Base-by-base conservation (phyloP, 1,284 basidiomycete genomes). In the Trichosporon inkin region DNA sequence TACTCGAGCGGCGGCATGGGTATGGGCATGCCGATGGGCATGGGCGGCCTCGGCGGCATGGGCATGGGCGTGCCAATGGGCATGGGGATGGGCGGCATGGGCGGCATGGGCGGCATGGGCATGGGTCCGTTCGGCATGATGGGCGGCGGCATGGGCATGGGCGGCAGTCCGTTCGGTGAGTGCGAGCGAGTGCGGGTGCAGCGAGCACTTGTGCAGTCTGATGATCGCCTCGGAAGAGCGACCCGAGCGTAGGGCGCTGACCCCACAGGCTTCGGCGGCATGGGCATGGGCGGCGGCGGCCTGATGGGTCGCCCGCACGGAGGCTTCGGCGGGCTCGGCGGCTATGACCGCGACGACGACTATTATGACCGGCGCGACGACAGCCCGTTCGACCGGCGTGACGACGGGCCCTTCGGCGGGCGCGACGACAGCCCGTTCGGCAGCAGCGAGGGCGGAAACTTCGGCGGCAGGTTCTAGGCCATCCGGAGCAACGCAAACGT, bases 1-100 rank as follows among this genome's bases (percentile, higher is more conserved):
- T 17, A 65, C 56, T 55, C 52, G 53, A 2, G 52, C 47, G 34
- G 66, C 36, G 62, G 64, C 7, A 57, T 60, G 51, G 60, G 53
- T 19, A 58, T 61, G 54, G 62, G 57, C 41, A 54, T 38, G 40
- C 53, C 44, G 44, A 37, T 49, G 36, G 61, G 55, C 19, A 37
- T 40, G 32, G 54, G 60, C 32, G 59, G 60, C 16, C 37, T 55
- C 37, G 56, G 56, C 3, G 60, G 60, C 14, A 56, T 56, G 49
- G 60, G 60, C 4, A 57, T 57, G 40, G 55, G 57, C 38, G 16
- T 16, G 16, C 38, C 28, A 8, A 32, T 32, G 28, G 28, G 28
- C 8, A 32, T 51, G 35, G 35, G 57, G 0, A 41, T 53, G 41
- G 58, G 58, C 24, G 55, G 57, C 0, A 41, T 53, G 41, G 58